Evolutionary conservation across 1,139 yeast genomes (phyloP).

Genomic region (Ashbya aceris): DNA sequence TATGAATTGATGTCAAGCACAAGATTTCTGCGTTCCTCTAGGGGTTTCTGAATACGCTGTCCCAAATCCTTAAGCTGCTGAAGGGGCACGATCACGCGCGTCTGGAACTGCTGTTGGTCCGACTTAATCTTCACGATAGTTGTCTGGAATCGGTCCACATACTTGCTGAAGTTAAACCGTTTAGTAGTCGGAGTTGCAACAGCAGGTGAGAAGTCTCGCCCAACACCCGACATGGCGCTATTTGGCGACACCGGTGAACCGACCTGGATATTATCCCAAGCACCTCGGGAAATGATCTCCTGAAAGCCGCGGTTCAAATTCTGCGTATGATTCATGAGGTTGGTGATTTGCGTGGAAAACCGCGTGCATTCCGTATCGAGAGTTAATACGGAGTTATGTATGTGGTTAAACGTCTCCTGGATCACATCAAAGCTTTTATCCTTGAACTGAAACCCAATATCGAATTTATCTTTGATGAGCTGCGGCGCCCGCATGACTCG

Average conservation of each 20-base stretch:
- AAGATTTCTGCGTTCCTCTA: conserved; percentile 12
- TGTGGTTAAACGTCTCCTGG: conserved; percentile 10
- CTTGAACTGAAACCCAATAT: conserved; percentile 9
- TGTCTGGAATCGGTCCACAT: conserved; percentile 5
- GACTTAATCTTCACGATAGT: conserved; percentile 5
- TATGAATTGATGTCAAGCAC: conserved; percentile 10
- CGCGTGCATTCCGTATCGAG: conserved; percentile 13
- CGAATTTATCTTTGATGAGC: conserved; percentile 5
- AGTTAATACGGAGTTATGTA: conserved; percentile 5
- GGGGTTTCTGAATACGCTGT: conserved; percentile 9
- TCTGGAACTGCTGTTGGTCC: conserved; percentile 5
- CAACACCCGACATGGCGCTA: conserved; percentile 1
- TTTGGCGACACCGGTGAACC: conserved; percentile 3
- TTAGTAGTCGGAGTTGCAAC: background rate
- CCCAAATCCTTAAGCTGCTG: conserved; percentile 8
- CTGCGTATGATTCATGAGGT: conserved; percentile 1
- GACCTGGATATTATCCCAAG: background rate
- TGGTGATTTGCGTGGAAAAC: conserved; percentile 2
- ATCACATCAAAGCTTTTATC: conserved; percentile 14
- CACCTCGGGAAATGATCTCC: background rate
- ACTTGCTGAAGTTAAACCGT: conserved; percentile 1
- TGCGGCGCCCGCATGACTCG: conserved; percentile 8
- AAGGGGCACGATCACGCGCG: conserved; percentile 7
- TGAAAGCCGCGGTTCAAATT: conserved; percentile 1
- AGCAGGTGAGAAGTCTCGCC: background rate